Evolutionary conservation across 805 yeast genomes (phyloP).

Genomic region (Sporopachydermia quercuum): DNA sequence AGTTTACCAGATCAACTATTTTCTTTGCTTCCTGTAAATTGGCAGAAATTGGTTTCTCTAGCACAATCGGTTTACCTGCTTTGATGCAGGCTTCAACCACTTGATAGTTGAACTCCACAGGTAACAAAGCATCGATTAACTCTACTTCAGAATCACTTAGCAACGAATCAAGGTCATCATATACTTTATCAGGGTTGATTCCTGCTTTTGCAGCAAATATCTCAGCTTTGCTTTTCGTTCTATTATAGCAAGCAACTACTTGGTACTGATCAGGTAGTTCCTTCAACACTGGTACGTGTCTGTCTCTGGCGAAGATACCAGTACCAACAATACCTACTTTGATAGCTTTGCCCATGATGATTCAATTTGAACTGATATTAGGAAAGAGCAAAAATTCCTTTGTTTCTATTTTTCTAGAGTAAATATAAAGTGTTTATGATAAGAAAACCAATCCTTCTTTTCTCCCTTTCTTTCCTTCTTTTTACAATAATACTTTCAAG

Average conservation of each 20-base stretch:
- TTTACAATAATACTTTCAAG: too few species aligned
- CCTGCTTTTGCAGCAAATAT: slow-evolving; percentile 54
- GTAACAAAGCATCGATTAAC: slow-evolving; percentile 72
- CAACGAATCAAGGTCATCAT: slow-evolving; percentile 46
- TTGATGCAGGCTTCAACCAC: slow-evolving; percentile 57
- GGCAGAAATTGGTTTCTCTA: slow-evolving; percentile 93
- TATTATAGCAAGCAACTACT: slow-evolving; percentile 62
- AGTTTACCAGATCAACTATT: slow-evolving; percentile 51
- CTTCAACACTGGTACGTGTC: slow-evolving; percentile 58
- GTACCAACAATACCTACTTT: slow-evolving; percentile 65
- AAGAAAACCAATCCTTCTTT: too few species aligned
- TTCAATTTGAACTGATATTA: too few species aligned
- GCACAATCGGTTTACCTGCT: slow-evolving; percentile 59
- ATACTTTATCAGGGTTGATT: slow-evolving; percentile 34
- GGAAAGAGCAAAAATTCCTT: too few species aligned
- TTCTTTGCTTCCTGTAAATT: slow-evolving; percentile 65
- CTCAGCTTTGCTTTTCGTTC: slow-evolving; percentile 76
- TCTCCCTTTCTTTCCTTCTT: too few species aligned
- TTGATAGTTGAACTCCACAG: slow-evolving; percentile 67
- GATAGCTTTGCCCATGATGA: slow-evolving; percentile 26
- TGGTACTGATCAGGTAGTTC: slow-evolving; percentile 34
- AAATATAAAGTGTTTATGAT: too few species aligned
- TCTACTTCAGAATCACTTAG: slow-evolving; percentile 55
- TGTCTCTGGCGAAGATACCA: slow-evolving; percentile 77
- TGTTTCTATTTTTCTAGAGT: too few species aligned